Conservation (phyloP, 1,284 basidiomycete species). For the Meripilus lineatus region DNA sequence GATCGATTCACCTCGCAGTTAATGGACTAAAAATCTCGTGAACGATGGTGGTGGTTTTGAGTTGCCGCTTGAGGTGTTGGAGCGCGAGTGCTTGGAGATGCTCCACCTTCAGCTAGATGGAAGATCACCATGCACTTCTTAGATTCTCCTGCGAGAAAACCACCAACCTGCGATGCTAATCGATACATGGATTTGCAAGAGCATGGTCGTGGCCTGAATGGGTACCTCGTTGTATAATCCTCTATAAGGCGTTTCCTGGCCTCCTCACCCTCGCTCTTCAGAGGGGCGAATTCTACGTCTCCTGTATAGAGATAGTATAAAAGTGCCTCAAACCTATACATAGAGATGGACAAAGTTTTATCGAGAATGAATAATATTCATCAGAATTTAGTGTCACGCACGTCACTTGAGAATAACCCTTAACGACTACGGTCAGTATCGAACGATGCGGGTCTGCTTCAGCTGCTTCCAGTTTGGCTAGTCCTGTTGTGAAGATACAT, state of each 20-base stretch:
- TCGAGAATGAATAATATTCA: no score
- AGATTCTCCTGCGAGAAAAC: neutral
- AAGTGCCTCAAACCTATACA: conserved; percentile 9
- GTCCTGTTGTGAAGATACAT: no score
- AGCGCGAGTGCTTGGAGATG: conserved; percentile 13
- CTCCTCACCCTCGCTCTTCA: conserved; percentile 4
- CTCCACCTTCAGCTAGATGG: conserved; percentile 12
- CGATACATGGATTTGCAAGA: conserved; percentile 11
- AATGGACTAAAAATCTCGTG: conserved; percentile 17
- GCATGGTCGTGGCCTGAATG: conserved; percentile 4
- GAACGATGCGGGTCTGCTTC: no score
- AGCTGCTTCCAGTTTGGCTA: no score
- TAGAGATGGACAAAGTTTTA: no score
- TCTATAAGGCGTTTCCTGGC: conserved; percentile 2
- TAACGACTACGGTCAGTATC: no score
- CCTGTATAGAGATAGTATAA: conserved; percentile 12
- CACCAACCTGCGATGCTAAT: conserved; percentile 4
- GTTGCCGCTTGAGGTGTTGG: conserved; percentile 14
- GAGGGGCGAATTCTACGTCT: conserved; percentile 9
- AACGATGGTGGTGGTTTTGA: conserved; percentile 11
- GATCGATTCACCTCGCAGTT: conserved; percentile 12
- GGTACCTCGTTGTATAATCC: neutral
- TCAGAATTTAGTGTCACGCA: no score
- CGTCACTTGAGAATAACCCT: no score
- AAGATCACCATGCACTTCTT: neutral